These are phyloP conservation scores for Populus hybrid DNA, from an alignment of 441 rosid species.

Conservation along the genomic window DNA sequence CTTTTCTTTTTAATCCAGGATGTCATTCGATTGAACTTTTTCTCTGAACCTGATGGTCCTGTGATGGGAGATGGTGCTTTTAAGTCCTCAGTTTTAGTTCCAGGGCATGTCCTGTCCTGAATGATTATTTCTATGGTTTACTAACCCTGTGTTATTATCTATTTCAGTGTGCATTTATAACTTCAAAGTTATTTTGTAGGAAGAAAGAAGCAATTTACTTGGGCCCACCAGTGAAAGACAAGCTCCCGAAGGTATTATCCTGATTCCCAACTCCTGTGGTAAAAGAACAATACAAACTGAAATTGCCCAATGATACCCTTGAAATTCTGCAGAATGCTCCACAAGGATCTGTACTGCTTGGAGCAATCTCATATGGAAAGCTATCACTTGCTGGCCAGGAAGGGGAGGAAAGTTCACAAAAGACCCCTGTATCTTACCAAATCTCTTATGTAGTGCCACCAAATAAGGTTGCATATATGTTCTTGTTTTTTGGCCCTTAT, in stretches of 20 bases:
- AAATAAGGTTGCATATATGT: conserved; percentile 58
- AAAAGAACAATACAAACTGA: neutral
- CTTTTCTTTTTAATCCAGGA: conserved; percentile 49
- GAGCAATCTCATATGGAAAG: conserved; percentile 78
- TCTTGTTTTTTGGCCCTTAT: neutral
- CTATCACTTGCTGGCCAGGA: conserved; percentile 50
- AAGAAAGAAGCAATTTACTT: conserved; percentile 82
- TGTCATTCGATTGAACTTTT: conserved; percentile 60
- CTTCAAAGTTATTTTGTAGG: conserved; percentile 40
- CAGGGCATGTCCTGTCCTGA: conserved; percentile 58
- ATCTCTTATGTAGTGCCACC: conserved; percentile 84
- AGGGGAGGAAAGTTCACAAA: conserved; percentile 52
- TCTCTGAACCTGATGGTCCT: conserved; percentile 95
- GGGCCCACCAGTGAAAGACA: conserved; percentile 83
- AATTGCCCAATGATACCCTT: conserved; percentile 6
- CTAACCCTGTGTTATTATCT: conserved; percentile 7
- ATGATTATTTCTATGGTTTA: conserved; percentile 19
- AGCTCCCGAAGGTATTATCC: conserved; percentile 76
- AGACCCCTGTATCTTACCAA: conserved; percentile 64
- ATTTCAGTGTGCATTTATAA: conserved; percentile 10
- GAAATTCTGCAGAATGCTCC: conserved; percentile 62
- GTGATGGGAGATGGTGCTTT: conserved; percentile 86
- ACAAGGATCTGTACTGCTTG: conserved; percentile 82
- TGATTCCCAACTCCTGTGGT: neutral
- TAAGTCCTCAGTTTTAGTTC: conserved; percentile 74